Base-by-base conservation (phyloP, 2,329 filamentous ascomycete genomes). In the Colletotrichum brevisporum region DNA sequence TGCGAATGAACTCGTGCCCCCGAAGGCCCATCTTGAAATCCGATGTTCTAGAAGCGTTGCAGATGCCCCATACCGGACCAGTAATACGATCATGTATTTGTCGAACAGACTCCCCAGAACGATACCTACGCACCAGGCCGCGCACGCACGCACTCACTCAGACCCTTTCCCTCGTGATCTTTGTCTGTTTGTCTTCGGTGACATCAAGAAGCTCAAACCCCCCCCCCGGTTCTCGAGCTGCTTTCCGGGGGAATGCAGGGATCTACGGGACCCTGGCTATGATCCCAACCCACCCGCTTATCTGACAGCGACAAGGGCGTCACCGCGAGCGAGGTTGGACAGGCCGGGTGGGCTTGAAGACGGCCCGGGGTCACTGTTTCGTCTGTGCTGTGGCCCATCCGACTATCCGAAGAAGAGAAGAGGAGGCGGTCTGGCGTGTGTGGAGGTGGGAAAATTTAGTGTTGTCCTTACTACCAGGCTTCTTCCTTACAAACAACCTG, bases 211-310 rank as follows among this genome's bases (percentile, higher is more conserved):
- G 16, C n/a, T n/a, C 45, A 16, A 50, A 39, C 2, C 15, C 10
- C 26, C 10, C 26, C 43, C 51, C 54, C 62, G 31, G 45, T 51
- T 66, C 62, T 67, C 66, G 55, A 66, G 66, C 55, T 24, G 21
- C 21, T 24, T 69, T 60, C 58, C 51, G 39, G 27, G 51, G 36
- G 62, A 52, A 26, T 66, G 62, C 66, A 69, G 62, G 66, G 62
- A 47, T 60, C 55, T 56, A 18, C 60, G 10, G 47, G 16, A 60
- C 55, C 51, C 66, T 39, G 51, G 55, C 43, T 13, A 47, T 24
- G 43, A 50, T 60, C 59, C 51, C 54, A 47, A 64, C 41, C 41
- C 16, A 53, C 36, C 55, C 55, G 43, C 45, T 51, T 41, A 67
- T 41, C 55, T 67, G 51, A 61, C 51, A 64, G 36, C 52, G 52